Evolutionary conservation across 202 grass and related monocot genomes (phyloP), one percentile per base, ranked within the genome.

Genomic region (Brachypodium distachyon): DNA sequence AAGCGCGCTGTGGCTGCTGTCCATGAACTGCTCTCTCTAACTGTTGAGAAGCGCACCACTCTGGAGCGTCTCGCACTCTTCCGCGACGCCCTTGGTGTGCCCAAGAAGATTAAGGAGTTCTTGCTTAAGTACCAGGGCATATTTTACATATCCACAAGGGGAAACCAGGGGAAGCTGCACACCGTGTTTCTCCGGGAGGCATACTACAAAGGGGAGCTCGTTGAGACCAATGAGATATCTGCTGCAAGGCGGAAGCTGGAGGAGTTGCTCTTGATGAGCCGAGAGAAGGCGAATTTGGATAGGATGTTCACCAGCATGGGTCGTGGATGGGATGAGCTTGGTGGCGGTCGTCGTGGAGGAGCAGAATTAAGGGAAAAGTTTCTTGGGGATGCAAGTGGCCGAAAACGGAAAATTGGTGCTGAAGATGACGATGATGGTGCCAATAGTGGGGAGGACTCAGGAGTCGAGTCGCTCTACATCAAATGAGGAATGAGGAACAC

Each of bases 41-140:
- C 88, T 0, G 77, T 97, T 8, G 84, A 88, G 82, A 97, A 90
- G 85, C 85, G 91, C 12, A 88, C 89, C 31, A 92, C 89, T 31
- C 53, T 97, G 26, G 91, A 97, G 82, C 85, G 89, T 40, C 92
- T 97, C 16, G 94, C 91, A 0, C 32, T 89, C 21, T 97, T 97
- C 69, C 89, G 89, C 0, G 91, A 94, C 1, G 91, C 87, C 0
- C 84, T 94, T 0, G 88, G 86, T 2, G 84, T 94, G 46, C 95
- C 91, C 13, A 94, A 97, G 52, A 97, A 97, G 87, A 80, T 94
- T 40, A 94, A 97, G 60, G 94, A 85, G 69, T 97, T 97, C 76
- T 79, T 97, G 68, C 85, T 92, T 4, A 87, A 92, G 50, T 88
- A 97, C 34, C 89, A 97, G 58, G 91, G 95, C 25, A 92, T 97